phyloP scores from a whole-genome alignment of 306 rosid genomes.

The Glycine latifolia region DNA sequence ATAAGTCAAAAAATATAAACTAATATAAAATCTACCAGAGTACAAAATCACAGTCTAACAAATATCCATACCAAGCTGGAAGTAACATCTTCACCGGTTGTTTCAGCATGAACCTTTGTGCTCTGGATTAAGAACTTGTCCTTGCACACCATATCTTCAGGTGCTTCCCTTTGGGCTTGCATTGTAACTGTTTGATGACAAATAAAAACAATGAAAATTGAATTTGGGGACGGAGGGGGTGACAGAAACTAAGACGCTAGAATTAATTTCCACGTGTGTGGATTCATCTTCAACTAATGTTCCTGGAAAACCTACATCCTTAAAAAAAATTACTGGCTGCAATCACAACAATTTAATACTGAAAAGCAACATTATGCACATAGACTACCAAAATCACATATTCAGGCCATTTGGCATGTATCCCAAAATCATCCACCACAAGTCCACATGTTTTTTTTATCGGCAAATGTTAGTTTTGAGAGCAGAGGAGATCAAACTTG shows the following conservation, averaged over 20 bases:
- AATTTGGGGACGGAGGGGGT: not conserved
- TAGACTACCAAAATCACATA: too few species aligned
- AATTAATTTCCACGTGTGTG: constrained; percentile 1
- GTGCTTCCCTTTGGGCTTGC: constrained; percentile 74
- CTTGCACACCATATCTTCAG: constrained; percentile 76
- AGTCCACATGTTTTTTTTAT: too few species aligned
- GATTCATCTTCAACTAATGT: constrained; percentile 31
- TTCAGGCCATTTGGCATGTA: constrained; percentile 15
- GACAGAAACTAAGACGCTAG: constrained; percentile 12
- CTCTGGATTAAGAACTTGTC: constrained; percentile 95
- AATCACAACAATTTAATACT: constrained; percentile 7
- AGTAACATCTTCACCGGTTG: constrained; percentile 70
- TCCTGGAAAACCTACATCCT: constrained; percentile 11
- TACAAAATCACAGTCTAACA: constrained; percentile 38
- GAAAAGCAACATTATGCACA: constrained; percentile 8
- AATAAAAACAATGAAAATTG: constrained; percentile 12
- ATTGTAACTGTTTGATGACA: constrained; percentile 73
- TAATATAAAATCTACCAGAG: constrained; percentile 32
- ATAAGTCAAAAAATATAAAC: constrained; percentile 39
- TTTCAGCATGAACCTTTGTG: constrained; percentile 66
- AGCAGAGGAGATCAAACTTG: too few species aligned
- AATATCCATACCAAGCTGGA: constrained; percentile 72
- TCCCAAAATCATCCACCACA: constrained; percentile 15
- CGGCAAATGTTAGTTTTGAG: too few species aligned
- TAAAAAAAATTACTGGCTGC: not conserved